A percentile compares a stretch with the other conserved stretches of the same genome.
Evolutionary conservation across 495 filamentous ascomycete genomes (phyloP).

Genomic region (Aspergillus sclerotiicarbonarius): DNA sequence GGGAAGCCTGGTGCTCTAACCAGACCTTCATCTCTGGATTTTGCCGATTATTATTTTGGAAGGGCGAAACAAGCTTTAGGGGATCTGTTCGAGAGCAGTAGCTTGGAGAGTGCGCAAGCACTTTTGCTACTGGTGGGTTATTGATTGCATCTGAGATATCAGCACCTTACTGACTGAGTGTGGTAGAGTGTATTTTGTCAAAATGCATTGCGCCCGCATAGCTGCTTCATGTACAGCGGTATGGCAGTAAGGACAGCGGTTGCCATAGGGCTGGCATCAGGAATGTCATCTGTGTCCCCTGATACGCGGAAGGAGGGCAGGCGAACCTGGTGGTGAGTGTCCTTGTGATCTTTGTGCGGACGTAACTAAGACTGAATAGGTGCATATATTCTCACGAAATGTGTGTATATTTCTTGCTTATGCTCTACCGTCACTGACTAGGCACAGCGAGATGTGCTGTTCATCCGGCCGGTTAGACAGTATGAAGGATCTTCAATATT

Average conservation of each 20-base stretch:
- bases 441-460: conserved; percentile 28
- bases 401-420: conserved; percentile 7
- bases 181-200: conserved; percentile 23
- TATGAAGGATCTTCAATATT: conserved; percentile 28
- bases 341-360: background rate
- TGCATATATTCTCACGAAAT: conserved; percentile 27
- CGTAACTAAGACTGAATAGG: conserved; percentile 10
- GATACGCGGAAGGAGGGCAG: conserved; percentile 19
- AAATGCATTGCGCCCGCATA: conserved; percentile 27
- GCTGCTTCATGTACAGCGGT: conserved; percentile 27
- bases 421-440: background rate
- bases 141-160: no score
- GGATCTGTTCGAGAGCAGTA: conserved; percentile 28
- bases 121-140: conserved; percentile 23
- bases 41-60: conserved; percentile 27
- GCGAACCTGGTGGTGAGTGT: conserved; percentile 29
- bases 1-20: background rate
- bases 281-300: conserved; percentile 22
- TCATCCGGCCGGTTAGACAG: conserved; percentile 30
- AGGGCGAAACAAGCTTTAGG: conserved; percentile 22
- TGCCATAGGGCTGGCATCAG: conserved; percentile 26
- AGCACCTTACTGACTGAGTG: background rate
- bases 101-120: conserved; percentile 26
- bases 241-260: conserved; percentile 28
- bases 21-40: conserved; percentile 21